These are phyloP conservation scores for Daldinia sp. DNA, from an alignment of 2,329 filamentous ascomycete genomes.

Conservation along the genomic window DNA sequence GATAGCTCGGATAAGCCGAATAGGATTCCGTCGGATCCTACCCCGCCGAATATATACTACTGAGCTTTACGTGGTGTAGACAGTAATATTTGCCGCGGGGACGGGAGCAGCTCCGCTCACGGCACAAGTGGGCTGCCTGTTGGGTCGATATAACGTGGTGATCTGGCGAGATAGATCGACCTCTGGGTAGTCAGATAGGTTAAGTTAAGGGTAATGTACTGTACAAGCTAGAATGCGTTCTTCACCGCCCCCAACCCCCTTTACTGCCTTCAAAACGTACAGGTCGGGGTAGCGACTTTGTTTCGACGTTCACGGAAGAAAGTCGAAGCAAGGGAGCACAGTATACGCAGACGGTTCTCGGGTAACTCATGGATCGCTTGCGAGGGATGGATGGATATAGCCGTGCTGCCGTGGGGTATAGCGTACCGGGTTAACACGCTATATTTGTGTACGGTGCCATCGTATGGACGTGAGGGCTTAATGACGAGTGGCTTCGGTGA, in stretches of 20 bases:
- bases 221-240: background rate
- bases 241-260: conserved; percentile 1
- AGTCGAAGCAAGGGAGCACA: background rate
- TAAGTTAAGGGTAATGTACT: background rate
- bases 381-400: no score
- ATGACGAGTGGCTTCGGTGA: no score
- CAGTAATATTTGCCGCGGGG: background rate
- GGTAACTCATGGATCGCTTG: background rate
- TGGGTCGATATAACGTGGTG: background rate
- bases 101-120: background rate
- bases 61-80: background rate
- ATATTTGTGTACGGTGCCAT: background rate
- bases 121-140: background rate
- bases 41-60: background rate
- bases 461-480: background rate
- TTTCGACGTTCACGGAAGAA: background rate
- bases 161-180: background rate
- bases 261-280: background rate
- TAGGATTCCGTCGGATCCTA: background rate
- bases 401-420: background rate
- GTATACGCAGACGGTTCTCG: background rate
- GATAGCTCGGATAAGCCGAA: background rate
- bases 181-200: background rate
- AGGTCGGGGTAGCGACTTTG: background rate
- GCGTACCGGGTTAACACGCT: background rate